Conservation (phyloP, 495 filamentous ascomycete species). For the Aspergillus conjunctus region DNA sequence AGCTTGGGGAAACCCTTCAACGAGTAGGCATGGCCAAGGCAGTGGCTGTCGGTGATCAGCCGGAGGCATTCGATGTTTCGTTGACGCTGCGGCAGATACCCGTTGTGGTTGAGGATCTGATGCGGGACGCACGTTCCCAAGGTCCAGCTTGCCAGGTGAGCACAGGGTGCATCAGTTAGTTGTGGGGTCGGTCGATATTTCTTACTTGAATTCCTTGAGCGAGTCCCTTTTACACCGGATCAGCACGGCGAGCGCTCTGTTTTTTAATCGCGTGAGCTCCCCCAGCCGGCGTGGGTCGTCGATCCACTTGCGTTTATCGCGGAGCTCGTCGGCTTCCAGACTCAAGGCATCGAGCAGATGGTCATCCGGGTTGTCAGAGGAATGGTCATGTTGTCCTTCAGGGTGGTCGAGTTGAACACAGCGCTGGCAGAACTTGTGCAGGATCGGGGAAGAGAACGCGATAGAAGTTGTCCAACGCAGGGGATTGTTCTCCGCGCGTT, state of each 20-base stretch:
- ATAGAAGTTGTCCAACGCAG: no score
- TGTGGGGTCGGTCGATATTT: background rate
- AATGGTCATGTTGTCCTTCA: no score
- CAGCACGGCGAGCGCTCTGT: background rate
- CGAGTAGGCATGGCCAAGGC: background rate
- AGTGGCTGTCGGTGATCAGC: background rate
- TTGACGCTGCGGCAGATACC: background rate
- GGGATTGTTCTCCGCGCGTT: no score
- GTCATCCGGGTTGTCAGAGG: conserved; percentile 19
- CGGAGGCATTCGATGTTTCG: background rate
- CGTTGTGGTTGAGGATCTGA: background rate
- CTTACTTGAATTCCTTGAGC: background rate
- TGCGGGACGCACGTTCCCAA: background rate
- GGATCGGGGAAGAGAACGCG: no score
- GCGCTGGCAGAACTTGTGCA: no score
- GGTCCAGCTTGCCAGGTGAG: background rate
- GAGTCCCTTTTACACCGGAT: background rate
- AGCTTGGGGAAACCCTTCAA: background rate
- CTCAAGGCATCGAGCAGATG: background rate
- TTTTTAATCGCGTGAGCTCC: background rate
- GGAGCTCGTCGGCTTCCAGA: background rate
- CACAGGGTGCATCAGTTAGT: background rate
- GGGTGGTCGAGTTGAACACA: no score
- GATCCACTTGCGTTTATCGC: background rate
- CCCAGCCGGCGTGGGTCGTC: background rate